Percentiles rank a stretch among this genome's conserved stretches.
These are phyloP conservation scores for Grammothele lineata DNA, from an alignment of 768 basidiomycete species.

Conservation along the genomic window DNA sequence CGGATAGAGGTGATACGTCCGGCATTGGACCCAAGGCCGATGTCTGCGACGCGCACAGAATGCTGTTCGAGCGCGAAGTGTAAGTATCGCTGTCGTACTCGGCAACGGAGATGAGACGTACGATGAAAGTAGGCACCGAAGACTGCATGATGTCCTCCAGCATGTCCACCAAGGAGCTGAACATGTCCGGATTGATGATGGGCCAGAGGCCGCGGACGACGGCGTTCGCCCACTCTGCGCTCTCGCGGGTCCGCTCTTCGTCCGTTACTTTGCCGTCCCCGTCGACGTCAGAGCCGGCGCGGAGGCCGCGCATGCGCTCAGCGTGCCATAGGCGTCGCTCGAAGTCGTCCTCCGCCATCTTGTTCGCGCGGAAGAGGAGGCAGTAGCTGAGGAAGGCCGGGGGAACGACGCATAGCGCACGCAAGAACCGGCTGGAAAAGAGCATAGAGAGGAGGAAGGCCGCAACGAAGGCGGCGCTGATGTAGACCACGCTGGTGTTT, in stretches of 20 bases:
- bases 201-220: slow-evolving; percentile 65
- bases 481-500: slow-evolving; percentile 17
- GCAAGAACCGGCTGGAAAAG: slow-evolving; percentile 6
- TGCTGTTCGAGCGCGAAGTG: slow-evolving; percentile 20
- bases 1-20: slow-evolving; percentile 67
- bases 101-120: too few relatives aligned
- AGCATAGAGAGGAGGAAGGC: slow-evolving; percentile 18
- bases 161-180: slow-evolving; percentile 55
- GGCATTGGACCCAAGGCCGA: slow-evolving; percentile 66
- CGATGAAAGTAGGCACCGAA: slow-evolving; percentile 40
- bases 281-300: slow-evolving; percentile 24
- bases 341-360: slow-evolving; percentile 21
- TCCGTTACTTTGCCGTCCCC: slow-evolving; percentile 23
- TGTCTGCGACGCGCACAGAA: slow-evolving; percentile 67
- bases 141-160: slow-evolving; percentile 56
- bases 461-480: slow-evolving; percentile 15
- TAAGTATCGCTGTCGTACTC: background rate
- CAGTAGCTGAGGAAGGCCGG: slow-evolving; percentile 20
- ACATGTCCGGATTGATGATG: slow-evolving; percentile 66
- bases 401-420: slow-evolving; percentile 15
- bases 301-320: slow-evolving; percentile 28
- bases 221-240: slow-evolving; percentile 66
- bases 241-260: slow-evolving; percentile 29
- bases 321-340: slow-evolving; percentile 30
- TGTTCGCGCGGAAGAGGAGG: slow-evolving; percentile 22